Base-by-base conservation (phyloP, 2,329 filamentous ascomycete species). In the Cryphonectria radicalis region DNA sequence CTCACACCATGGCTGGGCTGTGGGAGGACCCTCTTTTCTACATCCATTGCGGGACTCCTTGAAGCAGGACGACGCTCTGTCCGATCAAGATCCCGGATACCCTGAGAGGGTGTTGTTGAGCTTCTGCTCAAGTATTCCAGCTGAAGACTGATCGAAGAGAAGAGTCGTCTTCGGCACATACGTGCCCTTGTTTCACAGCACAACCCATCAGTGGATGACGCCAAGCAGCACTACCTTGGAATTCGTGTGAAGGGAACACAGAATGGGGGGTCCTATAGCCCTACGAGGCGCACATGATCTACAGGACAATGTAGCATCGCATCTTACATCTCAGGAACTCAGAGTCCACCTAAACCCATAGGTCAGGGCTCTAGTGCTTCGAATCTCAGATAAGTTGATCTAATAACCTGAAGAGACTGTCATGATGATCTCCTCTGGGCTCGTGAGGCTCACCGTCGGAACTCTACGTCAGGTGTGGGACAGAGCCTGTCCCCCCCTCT, bases 291-390 rank as follows among this genome's bases (percentile, higher is more conserved):
- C 63, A n/a, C 63, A 28, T 6, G 63, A 65, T 65, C 63, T 53
- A 65, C 63, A 25, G 63, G 43, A 35, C 32, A 19, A 35, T 46
- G 63, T 65, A 65, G 42, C 63, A 65, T 53, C 63, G 63, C 63
- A 65, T 65, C 25, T 28, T 65, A 43, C 63, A 65, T 65, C 28
- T 35, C 25, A 65, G 42, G 28, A n/a, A 8, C 63, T 53, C 22
- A 28, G 19, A 43, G 19, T 53, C 63, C 63, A 65, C 63, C 63
- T 35, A 2, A 10, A 28, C 37, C 13, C 37, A 63, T 43, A 40
- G n/a, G 32, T 13, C 62, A 32, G 35, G 13, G 37, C 32, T 46
- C 22, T 6, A 25, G n/a, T 28, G 14, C 43, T 53, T 28, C 28
- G n/a, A 17, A n/a, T 11, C 35, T 42, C 40, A 22, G 40, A 14